A percentile compares a stretch with the other conserved stretches of the same genome.
Conservation (phyloP, 495 filamentous ascomycete genomes). For the Rhypophila decipiens region DNA sequence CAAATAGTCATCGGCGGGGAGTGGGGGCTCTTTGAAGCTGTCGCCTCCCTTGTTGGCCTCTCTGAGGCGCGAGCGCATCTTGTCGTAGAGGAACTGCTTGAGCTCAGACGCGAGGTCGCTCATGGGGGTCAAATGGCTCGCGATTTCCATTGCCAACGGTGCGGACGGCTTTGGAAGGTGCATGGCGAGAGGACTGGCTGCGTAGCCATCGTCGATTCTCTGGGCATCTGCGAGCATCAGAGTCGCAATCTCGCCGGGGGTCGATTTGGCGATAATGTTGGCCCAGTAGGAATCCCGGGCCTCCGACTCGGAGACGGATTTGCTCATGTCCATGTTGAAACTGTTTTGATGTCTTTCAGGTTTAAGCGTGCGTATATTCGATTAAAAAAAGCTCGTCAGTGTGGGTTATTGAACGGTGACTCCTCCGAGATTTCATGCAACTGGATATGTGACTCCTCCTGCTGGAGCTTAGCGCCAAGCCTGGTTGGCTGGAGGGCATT, state of each 20-base stretch:
- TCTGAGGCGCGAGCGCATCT: conserved; percentile 1
- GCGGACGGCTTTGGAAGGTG: conserved; percentile 1
- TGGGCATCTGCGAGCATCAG: conserved; percentile 8
- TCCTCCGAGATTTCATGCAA: too few species aligned
- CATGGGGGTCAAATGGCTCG: conserved; percentile 1
- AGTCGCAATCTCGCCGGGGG: conserved; percentile 5
- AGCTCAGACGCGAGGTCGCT: conserved; percentile 1
- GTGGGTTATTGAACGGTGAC: too few species aligned
- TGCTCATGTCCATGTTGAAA: neutral
- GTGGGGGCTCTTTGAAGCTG: neutral
- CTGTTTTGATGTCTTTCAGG: neutral
- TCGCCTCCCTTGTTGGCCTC: neutral
- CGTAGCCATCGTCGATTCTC: conserved; percentile 1
- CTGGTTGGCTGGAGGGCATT: too few species aligned
- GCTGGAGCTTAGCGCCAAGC: too few species aligned
- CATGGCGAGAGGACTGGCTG: conserved; percentile 5
- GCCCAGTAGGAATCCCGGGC: conserved; percentile 7
- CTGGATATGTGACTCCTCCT: too few species aligned
- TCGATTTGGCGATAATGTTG: conserved; percentile 1
- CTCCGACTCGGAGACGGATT: too few species aligned
- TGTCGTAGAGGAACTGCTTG: conserved; percentile 7
- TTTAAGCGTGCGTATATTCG: too few species aligned
- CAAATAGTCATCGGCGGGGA: conserved; percentile 7
- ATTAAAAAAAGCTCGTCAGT: too few species aligned
- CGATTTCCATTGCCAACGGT: neutral